Percentiles rank a stretch among this genome's conserved stretches.
Conservation (phyloP, 306 rosid species). For the Corylus americana region DNA sequence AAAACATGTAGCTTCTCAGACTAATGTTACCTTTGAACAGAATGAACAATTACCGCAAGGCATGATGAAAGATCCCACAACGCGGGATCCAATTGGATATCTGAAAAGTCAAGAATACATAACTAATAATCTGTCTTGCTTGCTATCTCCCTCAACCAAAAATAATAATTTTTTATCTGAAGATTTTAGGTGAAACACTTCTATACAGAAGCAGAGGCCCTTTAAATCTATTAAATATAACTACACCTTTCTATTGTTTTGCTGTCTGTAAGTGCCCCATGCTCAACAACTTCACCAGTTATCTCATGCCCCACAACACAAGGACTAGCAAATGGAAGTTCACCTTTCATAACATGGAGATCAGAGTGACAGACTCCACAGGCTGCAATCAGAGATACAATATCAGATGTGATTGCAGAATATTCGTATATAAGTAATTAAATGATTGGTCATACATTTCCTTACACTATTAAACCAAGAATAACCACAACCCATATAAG, state of each 20-base stretch:
- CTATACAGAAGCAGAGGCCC: conserved; percentile 7
- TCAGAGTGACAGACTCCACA: conserved; percentile 99
- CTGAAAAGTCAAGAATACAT: conserved; percentile 40
- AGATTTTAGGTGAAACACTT: conserved; percentile 1
- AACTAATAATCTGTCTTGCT: conserved; percentile 3
- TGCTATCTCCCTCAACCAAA: conserved; percentile 9
- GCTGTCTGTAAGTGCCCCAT: conserved; percentile 54
- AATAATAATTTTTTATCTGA: background rate
- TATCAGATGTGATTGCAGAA: conserved; percentile 13
- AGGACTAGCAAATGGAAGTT: conserved; percentile 81
- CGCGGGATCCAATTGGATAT: conserved; percentile 79
- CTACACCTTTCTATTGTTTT: conserved; percentile 59
- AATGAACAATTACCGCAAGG: conserved; percentile 90
- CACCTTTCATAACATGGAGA: conserved; percentile 91
- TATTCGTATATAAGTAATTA: background rate
- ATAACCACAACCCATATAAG: background rate
- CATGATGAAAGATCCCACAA: conserved; percentile 91
- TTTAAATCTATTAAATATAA: background rate
- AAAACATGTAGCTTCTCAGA: background rate
- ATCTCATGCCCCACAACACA: conserved; percentile 94
- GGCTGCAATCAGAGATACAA: conserved; percentile 46
- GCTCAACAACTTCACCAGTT: conserved; percentile 86
- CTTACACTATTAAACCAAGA: conserved; percentile 3
- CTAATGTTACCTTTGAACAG: conserved; percentile 73
- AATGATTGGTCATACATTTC: background rate